Evolutionary conservation across 192 early-diverging fungal genomes (phyloP).

Genomic region (Backusella luteola): DNA sequence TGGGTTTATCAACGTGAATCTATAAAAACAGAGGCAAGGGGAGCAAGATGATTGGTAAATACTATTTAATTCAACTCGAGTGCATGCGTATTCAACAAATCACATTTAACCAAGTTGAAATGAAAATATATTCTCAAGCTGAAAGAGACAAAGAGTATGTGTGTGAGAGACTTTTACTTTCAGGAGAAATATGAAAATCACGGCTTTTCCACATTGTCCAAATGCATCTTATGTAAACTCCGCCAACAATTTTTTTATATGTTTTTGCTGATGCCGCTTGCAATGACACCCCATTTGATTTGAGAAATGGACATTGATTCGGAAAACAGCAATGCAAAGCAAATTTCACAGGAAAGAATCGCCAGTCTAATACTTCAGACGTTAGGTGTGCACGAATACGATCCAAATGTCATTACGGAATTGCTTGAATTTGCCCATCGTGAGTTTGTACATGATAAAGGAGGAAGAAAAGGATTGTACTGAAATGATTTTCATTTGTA

Average conservation of each 20-base stretch:
- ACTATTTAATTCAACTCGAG: neutral
- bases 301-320: constrained; percentile 13
- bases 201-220: neutral
- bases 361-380: constrained; percentile 82
- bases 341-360: constrained; percentile 51
- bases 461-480: neutral
- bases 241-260: neutral
- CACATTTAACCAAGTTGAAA: neutral
- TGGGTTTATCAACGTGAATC: neutral
- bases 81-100: neutral
- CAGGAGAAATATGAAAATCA: neutral
- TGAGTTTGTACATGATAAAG: constrained; percentile 31
- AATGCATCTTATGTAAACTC: neutral
- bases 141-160: no score
- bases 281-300: neutral
- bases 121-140: neutral
- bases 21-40: neutral
- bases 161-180: neutral
- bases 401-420: constrained; percentile 89
- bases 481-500: constrained; percentile 15
- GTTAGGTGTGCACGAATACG: constrained; percentile 82
- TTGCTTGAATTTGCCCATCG: constrained; percentile 92
- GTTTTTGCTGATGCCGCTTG: neutral
- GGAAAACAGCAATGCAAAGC: neutral
- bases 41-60: neutral